Evolutionary conservation across 345 rosid species (phyloP).

Genomic region (Brassica napus): Da-Ae NC_063442.1:25364501-25365000

Average conservation of each 20-base stretch:
- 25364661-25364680: constrained; percentile 43
- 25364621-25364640: constrained; percentile 49
- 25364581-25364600: constrained; percentile 50
- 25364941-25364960: constrained; percentile 35
- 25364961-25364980: not conserved
- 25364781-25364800: constrained; percentile 58
- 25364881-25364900: constrained; percentile 57
- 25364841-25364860: constrained; percentile 48
- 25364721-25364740: constrained; percentile 54
- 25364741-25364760: constrained; percentile 52
- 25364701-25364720: constrained; percentile 49
- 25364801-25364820: constrained; percentile 53
- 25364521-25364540: constrained; percentile 45
- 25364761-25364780: constrained; percentile 58
- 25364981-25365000: not conserved
- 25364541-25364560: constrained; percentile 46
- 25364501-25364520: constrained; percentile 47
- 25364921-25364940: constrained; percentile 58
- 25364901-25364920: constrained; percentile 87
- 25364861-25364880: constrained; percentile 37
- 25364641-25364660: constrained; percentile 49
- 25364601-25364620: constrained; percentile 53
- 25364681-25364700: constrained; percentile 51
- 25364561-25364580: constrained; percentile 48
- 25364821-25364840: constrained; percentile 64